These are phyloP conservation scores for Ceratobasidium sp. DNA, from an alignment of 1,284 basidiomycete species.

Conservation along the genomic window DNA sequence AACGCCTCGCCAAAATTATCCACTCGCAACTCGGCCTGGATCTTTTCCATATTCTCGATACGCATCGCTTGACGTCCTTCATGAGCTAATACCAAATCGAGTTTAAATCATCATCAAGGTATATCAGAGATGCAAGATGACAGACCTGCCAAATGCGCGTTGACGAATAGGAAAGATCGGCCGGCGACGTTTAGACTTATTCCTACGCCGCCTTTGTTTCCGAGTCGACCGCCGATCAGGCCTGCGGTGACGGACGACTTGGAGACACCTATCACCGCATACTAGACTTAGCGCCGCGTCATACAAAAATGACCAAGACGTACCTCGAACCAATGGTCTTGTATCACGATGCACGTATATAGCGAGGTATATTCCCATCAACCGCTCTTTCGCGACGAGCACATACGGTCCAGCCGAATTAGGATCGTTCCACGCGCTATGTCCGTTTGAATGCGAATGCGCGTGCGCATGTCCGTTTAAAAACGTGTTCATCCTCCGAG, in stretches of 20 bases:
- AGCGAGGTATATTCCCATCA: constrained; percentile 88
- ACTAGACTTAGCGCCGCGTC: not conserved
- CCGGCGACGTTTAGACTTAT: constrained; percentile 80
- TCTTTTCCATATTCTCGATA: constrained; percentile 76
- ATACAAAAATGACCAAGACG: constrained; percentile 38
- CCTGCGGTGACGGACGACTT: constrained; percentile 81
- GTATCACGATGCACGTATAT: constrained; percentile 77
- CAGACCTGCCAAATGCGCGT: constrained; percentile 74
- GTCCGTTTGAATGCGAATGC: constrained; percentile 47
- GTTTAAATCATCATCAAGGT: not conserved
- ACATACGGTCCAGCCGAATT: constrained; percentile 70
- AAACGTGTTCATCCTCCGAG: constrained; percentile 32
- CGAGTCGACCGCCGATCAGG: constrained; percentile 85
- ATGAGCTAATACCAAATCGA: constrained; percentile 65
- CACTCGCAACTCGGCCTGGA: constrained; percentile 56
- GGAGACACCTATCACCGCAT: constrained; percentile 63
- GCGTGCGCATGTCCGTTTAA: constrained; percentile 43
- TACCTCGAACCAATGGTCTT: constrained; percentile 67
- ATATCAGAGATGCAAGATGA: not conserved
- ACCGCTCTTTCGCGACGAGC: constrained; percentile 81
- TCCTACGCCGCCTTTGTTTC: constrained; percentile 88
- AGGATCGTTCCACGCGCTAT: constrained; percentile 57
- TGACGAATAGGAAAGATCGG: constrained; percentile 82
- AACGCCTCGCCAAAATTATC: constrained; percentile 64
- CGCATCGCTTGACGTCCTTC: constrained; percentile 75